These are phyloP conservation scores for Rhizoclosmatium globosum DNA, from an alignment of 192 early-diverging fungal genomes.

Conservation along the genomic window DNA sequence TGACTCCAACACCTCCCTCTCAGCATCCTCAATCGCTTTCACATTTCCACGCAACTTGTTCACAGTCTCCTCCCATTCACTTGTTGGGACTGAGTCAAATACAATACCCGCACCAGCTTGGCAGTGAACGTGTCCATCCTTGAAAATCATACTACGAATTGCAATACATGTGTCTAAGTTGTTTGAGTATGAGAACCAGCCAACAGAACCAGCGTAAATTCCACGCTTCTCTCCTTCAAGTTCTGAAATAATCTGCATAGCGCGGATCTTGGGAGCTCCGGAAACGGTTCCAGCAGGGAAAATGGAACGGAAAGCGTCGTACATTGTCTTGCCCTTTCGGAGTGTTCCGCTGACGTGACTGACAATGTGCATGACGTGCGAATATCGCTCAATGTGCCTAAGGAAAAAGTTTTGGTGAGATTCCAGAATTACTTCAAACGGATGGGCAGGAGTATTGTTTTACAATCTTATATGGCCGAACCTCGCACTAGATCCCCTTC, in stretches of 20 bases:
- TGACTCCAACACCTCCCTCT: constrained; percentile 54
- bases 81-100: constrained; percentile 89
- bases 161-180: constrained; percentile 98
- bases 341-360: constrained; percentile 91
- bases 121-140: constrained; percentile 92
- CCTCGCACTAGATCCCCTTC: too few relatives aligned
- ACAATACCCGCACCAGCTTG: constrained; percentile 98
- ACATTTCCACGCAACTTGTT: constrained; percentile 95
- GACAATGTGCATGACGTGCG: constrained; percentile 99
- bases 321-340: constrained; percentile 87
- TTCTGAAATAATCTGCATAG: constrained; percentile 93
- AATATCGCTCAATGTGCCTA: constrained; percentile 88
- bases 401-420: not conserved
- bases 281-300: constrained; percentile 98
- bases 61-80: constrained; percentile 96
- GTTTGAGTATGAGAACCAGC: constrained; percentile 93
- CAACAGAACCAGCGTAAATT: constrained; percentile 76
- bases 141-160: constrained; percentile 98
- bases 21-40: constrained; percentile 85
- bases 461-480: too few relatives aligned
- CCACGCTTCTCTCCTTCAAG: constrained; percentile 94
- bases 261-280: constrained; percentile 98
- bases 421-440: not conserved
- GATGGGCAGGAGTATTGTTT: too few relatives aligned
- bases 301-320: constrained; percentile 96